These are phyloP conservation scores for Alternaria arborescens DNA, from an alignment of 2,329 filamentous ascomycete genomes.

Conservation along the genomic window DNA sequence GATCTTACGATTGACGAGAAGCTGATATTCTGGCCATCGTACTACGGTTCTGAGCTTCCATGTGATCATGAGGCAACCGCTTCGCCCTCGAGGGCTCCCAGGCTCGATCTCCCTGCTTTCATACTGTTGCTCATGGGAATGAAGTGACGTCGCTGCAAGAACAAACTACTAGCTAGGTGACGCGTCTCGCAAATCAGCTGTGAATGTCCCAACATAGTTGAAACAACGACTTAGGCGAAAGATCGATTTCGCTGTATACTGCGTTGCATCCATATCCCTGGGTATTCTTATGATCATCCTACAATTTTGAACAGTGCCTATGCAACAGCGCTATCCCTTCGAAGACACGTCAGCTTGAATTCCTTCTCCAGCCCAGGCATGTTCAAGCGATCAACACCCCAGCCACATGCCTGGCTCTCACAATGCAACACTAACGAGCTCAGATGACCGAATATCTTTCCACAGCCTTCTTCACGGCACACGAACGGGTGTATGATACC, in stretches of 20 bases:
- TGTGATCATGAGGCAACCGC: no score
- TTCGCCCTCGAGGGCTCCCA: no score
- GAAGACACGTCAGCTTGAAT: slow-evolving; percentile 20
- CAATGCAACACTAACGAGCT: slow-evolving; percentile 41
- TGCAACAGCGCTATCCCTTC: slow-evolving; percentile 9
- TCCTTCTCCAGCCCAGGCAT: slow-evolving; percentile 34
- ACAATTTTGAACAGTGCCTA: not conserved
- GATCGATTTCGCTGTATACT: not conserved
- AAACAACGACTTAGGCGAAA: not conserved
- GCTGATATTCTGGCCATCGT: no score
- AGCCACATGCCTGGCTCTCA: slow-evolving; percentile 39
- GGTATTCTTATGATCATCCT: not conserved
- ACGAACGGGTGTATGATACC: slow-evolving; percentile 41
- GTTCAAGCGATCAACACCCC: slow-evolving; percentile 37
- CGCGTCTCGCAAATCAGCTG: not conserved
- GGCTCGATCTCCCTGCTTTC: no score
- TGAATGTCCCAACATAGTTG: not conserved
- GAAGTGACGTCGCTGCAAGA: no score
- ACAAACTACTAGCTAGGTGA: not conserved
- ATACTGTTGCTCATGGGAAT: no score
- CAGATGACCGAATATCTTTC: slow-evolving; percentile 35
- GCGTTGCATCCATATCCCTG: not conserved
- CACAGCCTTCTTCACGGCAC: slow-evolving; percentile 37
- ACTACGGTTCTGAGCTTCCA: no score
- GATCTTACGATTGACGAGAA: no score